Base-by-base conservation (phyloP, 371 early-diverging fungal genomes). In the Mucor irregularis region DNA sequence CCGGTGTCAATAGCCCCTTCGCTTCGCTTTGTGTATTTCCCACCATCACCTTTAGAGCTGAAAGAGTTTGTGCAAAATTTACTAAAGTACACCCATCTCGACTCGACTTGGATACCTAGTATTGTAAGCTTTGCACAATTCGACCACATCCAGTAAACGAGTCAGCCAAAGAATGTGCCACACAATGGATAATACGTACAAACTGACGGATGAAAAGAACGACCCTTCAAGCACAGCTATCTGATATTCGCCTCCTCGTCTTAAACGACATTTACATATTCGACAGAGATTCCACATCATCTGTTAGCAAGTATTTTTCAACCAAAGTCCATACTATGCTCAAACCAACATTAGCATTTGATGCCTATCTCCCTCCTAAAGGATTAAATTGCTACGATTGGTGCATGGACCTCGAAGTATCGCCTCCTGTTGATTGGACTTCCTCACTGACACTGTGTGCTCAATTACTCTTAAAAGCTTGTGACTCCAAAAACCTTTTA, bases 191-290 rank as follows among this genome's bases (percentile, higher is more conserved):
- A n/a, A n/a, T n/a, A n/a, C n/a, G n/a, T n/a, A n/a, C n/a, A n/a
- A n/a, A n/a, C n/a, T n/a, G n/a, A n/a, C n/a, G n/a, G n/a, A n/a
- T n/a, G n/a, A n/a, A n/a, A n/a, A n/a, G n/a, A n/a, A n/a, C n/a
- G n/a, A n/a, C n/a, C n/a, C n/a, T n/a, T 47, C 40, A 28, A 39
- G 39, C 50, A 34, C 49, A 45, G 43, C 26, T 54, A 17, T 61
- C 55, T 1, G 55, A 54, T 44, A 54, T 54, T 34, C 61, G 55
- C 37, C 39, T 61, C 29, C 54, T 61, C 35, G 43, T 24, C 21
- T 49, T 61, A 38, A 58, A 58, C 52, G 45, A 58, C 46, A 58
- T 54, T 43, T 49, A 54, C 22, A 33, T 49, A 37, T 44, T 54
- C 49, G 54, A 61, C 49, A 61, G 33, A 34, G 29, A 54, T 44